Percentiles rank a stretch among this genome's conserved stretches.
These are phyloP conservation scores for Paraphaeosphaeria sporulosa DNA, from an alignment of 2,329 filamentous ascomycete genomes.

Conservation along the genomic window DNA sequence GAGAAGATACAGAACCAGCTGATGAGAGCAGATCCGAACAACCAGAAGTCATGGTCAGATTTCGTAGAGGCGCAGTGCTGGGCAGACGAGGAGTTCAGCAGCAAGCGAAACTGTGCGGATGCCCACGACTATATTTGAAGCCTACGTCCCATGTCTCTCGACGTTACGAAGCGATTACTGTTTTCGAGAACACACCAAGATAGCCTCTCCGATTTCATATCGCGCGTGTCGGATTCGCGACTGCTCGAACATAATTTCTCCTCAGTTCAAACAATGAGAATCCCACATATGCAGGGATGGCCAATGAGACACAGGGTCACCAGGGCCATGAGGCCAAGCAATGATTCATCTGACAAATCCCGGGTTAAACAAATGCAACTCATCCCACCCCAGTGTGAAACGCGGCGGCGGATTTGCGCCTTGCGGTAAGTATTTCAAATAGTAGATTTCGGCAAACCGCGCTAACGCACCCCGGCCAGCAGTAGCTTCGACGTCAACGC, in stretches of 20 bases:
- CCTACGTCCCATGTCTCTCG: background rate
- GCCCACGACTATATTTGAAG: background rate
- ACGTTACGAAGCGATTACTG: background rate
- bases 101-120: background rate
- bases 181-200: background rate
- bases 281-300: slow-evolving; percentile 13
- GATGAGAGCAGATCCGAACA: slow-evolving; percentile 27
- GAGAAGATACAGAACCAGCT: slow-evolving; percentile 28
- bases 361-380: slow-evolving; percentile 20
- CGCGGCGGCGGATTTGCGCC: slow-evolving; percentile 18
- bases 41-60: slow-evolving; percentile 22
- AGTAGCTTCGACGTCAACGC: slow-evolving; percentile 24
- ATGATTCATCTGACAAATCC: slow-evolving; percentile 30
- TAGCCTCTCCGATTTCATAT: slow-evolving; percentile 4
- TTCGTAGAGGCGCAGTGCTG: slow-evolving; percentile 1
- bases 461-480: slow-evolving; percentile 27
- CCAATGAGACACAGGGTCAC: slow-evolving; percentile 10
- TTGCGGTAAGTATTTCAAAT: slow-evolving; percentile 42
- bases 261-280: background rate
- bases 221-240: background rate
- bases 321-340: slow-evolving; percentile 22
- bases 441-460: slow-evolving; percentile 20
- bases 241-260: slow-evolving; percentile 5
- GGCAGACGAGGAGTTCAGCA: background rate
- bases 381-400: slow-evolving; percentile 20